Evolutionary conservation across 2,329 filamentous ascomycete genomes (phyloP).

Genomic region (Scedosporium aurantiacum): DNA sequence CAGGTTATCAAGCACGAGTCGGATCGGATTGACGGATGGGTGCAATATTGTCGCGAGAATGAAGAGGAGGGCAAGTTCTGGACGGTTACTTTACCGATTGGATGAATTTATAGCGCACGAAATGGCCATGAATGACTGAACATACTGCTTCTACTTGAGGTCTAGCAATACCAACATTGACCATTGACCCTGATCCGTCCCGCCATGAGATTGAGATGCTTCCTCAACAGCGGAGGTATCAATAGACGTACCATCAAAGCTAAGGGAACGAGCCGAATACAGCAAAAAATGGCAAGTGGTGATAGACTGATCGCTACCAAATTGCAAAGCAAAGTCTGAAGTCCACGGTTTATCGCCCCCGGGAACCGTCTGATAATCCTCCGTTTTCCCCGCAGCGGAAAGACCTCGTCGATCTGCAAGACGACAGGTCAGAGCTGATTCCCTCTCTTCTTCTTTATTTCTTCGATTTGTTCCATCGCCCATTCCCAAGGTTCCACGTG

Average conservation of each 20-base stretch:
- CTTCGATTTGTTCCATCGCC: background rate
- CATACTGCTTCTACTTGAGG: too few relatives aligned
- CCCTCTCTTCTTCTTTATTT: background rate
- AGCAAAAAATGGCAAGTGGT: too few relatives aligned
- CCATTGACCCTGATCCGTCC: too few relatives aligned
- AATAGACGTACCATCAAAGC: too few relatives aligned
- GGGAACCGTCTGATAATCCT: background rate
- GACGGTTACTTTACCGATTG: slow-evolving; percentile 1
- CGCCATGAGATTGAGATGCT: too few relatives aligned
- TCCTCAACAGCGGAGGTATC: too few relatives aligned
- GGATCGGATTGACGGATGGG: slow-evolving; percentile 21
- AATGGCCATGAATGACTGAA: too few relatives aligned
- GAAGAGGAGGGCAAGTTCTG: background rate
- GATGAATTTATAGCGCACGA: background rate
- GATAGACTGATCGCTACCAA: background rate
- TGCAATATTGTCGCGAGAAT: slow-evolving; percentile 17
- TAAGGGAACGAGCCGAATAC: too few relatives aligned
- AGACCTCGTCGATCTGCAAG: background rate
- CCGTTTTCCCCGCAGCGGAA: background rate
- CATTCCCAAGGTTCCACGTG: background rate
- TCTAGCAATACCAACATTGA: too few relatives aligned
- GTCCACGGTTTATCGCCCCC: background rate
- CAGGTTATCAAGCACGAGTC: slow-evolving; percentile 22
- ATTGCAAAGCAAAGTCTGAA: background rate
- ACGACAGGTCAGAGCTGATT: background rate